These are phyloP conservation scores for Scheffersomyces amazonensis DNA, from an alignment of 805 yeast genomes.

Conservation along the genomic window DNA sequence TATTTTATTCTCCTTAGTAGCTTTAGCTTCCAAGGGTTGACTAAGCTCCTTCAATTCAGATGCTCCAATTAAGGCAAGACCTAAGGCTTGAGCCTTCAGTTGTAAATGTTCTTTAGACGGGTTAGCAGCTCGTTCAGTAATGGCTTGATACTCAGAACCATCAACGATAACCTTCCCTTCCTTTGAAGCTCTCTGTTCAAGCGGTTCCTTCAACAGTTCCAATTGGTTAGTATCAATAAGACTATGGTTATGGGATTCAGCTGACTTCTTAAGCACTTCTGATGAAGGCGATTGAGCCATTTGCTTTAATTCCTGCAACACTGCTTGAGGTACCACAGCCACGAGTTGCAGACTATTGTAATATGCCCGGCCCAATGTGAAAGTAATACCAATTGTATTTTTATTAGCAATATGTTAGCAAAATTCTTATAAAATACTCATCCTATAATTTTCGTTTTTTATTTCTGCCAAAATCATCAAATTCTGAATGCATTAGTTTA, in stretches of 20 bases:
- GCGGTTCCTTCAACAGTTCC: background rate
- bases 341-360: too few species aligned
- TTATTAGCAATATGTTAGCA: too few species aligned
- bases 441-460: too few species aligned
- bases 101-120: constrained; percentile 22
- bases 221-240: constrained; percentile 9
- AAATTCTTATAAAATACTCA: too few species aligned
- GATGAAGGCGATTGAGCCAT: constrained; percentile 15
- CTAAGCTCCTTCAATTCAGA: background rate
- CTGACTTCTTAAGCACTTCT: constrained; percentile 16
- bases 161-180: constrained; percentile 3
- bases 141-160: constrained; percentile 6
- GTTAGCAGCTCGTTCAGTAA: background rate
- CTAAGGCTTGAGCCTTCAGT: constrained; percentile 15
- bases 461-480: too few species aligned
- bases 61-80: constrained; percentile 10
- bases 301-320: too few species aligned
- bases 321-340: too few species aligned
- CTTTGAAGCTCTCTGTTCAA: constrained; percentile 2
- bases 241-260: constrained; percentile 11
- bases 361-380: too few species aligned
- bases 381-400: too few species aligned
- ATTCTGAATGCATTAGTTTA: too few species aligned
- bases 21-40: background rate
- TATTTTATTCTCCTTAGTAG: background rate